These are phyloP conservation scores for Simplicillium aogashimaense DNA, from an alignment of 2,329 filamentous ascomycete species.

Conservation along the genomic window DNA sequence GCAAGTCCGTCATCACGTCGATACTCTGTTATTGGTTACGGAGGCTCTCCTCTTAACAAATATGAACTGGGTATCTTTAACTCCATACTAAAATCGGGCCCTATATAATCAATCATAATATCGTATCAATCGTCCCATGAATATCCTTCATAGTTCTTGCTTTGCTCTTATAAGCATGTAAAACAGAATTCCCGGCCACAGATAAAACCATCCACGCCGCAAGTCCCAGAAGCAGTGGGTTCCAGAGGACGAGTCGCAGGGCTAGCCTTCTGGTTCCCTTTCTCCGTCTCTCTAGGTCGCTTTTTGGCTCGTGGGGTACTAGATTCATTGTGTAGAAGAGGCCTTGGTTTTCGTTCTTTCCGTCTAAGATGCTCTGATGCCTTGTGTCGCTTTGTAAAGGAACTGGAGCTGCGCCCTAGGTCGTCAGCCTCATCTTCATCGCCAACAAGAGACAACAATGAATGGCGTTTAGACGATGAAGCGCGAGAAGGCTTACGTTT, in stretches of 20 bases:
- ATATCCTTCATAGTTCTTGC: too few species aligned
- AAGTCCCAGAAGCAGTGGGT: slow-evolving; percentile 36
- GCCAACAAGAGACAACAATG: slow-evolving; percentile 4
- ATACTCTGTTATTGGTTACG: too few species aligned
- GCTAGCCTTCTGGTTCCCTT: not conserved
- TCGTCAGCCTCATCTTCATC: slow-evolving; percentile 4
- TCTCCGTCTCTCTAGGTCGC: slow-evolving; percentile 3
- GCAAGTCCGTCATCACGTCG: too few species aligned
- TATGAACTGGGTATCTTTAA: too few species aligned
- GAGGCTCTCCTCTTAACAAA: too few species aligned
- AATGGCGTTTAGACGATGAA: slow-evolving; percentile 3
- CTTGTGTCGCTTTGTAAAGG: not conserved
- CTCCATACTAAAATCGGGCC: too few species aligned
- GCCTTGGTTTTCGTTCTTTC: not conserved
- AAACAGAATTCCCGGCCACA: slow-evolving; percentile 53
- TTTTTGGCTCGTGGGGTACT: not conserved
- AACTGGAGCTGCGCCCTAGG: not conserved
- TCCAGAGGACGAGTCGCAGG: slow-evolving; percentile 11
- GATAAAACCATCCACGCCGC: slow-evolving; percentile 44
- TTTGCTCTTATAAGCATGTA: slow-evolving; percentile 30
- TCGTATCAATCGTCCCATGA: not conserved
- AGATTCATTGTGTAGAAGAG: not conserved
- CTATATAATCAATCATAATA: too few species aligned
- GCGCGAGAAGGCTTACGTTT: not conserved
- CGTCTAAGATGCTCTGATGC: too few species aligned